phyloP scores from a whole-genome alignment of 176 grass and related monocot species.

The Luzula sylvatica region DNA sequence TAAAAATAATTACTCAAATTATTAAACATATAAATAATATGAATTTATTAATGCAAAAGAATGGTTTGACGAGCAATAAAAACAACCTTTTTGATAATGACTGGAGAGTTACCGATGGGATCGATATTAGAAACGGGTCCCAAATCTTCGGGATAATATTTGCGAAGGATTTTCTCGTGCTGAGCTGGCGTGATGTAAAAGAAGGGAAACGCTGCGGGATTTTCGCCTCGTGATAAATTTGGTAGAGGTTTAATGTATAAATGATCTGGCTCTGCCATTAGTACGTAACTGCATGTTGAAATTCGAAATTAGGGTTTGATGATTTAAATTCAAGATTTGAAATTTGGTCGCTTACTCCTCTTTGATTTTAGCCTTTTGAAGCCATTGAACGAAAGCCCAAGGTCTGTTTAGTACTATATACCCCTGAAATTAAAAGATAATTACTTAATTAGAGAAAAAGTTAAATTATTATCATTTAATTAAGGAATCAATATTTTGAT shows the following conservation, averaged over 20 bases:
- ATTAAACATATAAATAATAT: not conserved
- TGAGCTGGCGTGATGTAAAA: slow-evolving; percentile 92
- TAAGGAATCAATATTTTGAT: not conserved
- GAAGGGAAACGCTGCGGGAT: slow-evolving; percentile 73
- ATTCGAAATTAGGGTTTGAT: too few species aligned
- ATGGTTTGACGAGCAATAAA: too few species aligned
- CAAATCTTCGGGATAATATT: slow-evolving; percentile 82
- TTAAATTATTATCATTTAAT: slow-evolving; percentile 5
- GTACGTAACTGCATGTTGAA: slow-evolving; percentile 63
- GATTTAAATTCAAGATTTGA: not conserved
- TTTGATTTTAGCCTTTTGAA: slow-evolving; percentile 50
- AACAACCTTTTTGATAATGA: slow-evolving; percentile 41
- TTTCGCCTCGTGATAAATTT: slow-evolving; percentile 58
- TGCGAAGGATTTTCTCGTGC: slow-evolving; percentile 81
- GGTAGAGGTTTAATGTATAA: slow-evolving; percentile 90
- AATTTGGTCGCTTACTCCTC: slow-evolving; percentile 55
- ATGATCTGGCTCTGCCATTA: slow-evolving; percentile 99
- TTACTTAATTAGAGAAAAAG: slow-evolving; percentile 3
- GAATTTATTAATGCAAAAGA: too few species aligned
- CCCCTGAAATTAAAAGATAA: slow-evolving; percentile 39
- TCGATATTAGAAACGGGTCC: slow-evolving; percentile 78
- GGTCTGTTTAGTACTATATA: slow-evolving; percentile 97
- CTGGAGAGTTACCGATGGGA: slow-evolving; percentile 93
- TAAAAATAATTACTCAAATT: not conserved
- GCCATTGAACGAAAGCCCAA: slow-evolving; percentile 98